Base-by-base conservation (phyloP, 202 grass and related monocot species). In the Panicum virgatum region DNA sequence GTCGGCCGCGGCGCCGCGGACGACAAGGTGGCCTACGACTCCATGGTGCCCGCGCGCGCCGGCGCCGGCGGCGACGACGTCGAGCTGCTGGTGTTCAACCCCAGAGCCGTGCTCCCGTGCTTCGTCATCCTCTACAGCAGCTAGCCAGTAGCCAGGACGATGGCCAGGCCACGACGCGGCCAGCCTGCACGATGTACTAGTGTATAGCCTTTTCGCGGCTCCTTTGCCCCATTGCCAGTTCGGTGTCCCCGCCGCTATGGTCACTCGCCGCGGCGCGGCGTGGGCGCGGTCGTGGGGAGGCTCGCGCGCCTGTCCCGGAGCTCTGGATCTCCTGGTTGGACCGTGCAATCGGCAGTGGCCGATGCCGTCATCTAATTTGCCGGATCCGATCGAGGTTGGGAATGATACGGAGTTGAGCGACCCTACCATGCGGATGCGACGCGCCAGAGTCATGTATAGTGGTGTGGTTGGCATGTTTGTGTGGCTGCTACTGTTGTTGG, bases 71-170 rank as follows among this genome's bases (percentile, higher is more conserved):
- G 25, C 57, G 84, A 62, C 44, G 89, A 90, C 59, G 84, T 71
- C 23, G 87, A 94, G 94, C 74, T 97, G 65, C 53, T 97, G 58
- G 94, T 94, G 83, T 97, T 92, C 89, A 89, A 90, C 65, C 83
- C 85, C 20, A 88, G 88, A 62, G 92, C 90, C 0, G 86, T 97
- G 72, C 88, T 97, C 74, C 94, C 94, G 34, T 97, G 94, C 86
- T 97, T 97, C 86, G 90, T 97, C 78, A 94, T 97, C 84, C 64
- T 92, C 77, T 97, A 97, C 90, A 47, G 75, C n/a, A n/a, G n/a
- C n/a, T 89, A 85, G 76, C 15, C 20, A 16, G 30, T 1, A 4
- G 14, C 9, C 74, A 57, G 34, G 19, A 38, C 16, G 19, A 38
- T 9, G n/a, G n/a, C n/a, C n/a, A n/a, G 20, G 0, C 30, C 82